Base-by-base conservation (phyloP, 2,329 filamentous ascomycete species). In the Xylariales sp. region DNA sequence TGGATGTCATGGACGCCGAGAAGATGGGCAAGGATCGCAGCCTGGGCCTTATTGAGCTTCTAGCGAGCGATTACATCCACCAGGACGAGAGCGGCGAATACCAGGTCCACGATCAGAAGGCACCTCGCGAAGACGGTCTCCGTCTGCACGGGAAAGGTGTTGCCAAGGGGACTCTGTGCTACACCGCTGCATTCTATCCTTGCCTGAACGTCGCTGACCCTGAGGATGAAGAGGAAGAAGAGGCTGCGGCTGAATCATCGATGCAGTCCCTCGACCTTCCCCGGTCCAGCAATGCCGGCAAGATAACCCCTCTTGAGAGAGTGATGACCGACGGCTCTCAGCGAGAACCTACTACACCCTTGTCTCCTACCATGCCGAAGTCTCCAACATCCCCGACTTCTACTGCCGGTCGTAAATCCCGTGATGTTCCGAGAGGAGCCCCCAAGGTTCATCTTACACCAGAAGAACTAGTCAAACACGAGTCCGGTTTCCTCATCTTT, bases 1-100 rank as follows among this genome's bases (percentile, higher is more conserved):
- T 98, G 14, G 93, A 98, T 62, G 89, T 97, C 50, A 95, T 98
- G 91, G 93, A 98, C 55, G 82, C 93, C 46, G 93, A 98, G 65
- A 90, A 82, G 52, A 75, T 97, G 57, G 88, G 88, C 54, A 93
- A 89, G 60, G 93, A 98, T 62, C 84, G 93, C 43, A 86, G 86
- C 31, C 75, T 98, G 24, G 93, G 93, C 39, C 74, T 85, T 41
- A 68, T 93, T 14, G 90, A 97, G 51, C 64, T 96, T 19, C 72
- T 78, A 39, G 82, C 85, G 7, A 72, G 82, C 14, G 88, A 97
- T 48, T 97, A 87, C 59, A 77, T 97, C 47, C 66, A 69, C 4
- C 82, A 95, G 59, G 82, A 79, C 36, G 85, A 90, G 24, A 79
- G 76, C 50, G 93, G 89, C 43, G 87, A 94, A 56, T 97, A 87